Conservation (phyloP, 1,284 basidiomycete species). For the Naganishia cerealis region DNA sequence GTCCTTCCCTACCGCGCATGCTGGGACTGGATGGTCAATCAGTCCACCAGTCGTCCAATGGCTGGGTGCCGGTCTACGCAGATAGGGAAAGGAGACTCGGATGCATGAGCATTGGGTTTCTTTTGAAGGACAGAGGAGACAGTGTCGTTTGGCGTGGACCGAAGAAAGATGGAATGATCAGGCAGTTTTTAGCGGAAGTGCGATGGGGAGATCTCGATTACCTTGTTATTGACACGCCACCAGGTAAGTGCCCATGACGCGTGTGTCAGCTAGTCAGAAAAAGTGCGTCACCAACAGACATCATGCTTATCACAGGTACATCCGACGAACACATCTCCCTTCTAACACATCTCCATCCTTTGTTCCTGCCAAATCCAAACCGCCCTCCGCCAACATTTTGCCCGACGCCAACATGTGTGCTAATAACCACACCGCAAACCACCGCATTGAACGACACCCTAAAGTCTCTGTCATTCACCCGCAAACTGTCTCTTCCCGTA, state of each 20-base stretch:
- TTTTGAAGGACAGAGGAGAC: constrained; percentile 84
- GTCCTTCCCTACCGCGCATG: constrained; percentile 96
- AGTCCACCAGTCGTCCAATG: constrained; percentile 88
- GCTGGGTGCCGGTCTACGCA: constrained; percentile 97
- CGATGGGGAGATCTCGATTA: constrained; percentile 96
- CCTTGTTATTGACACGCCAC: constrained; percentile 94
- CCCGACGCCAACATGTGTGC: constrained; percentile 67
- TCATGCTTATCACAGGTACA: constrained; percentile 64
- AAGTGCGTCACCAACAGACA: neutral
- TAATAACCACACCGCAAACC: constrained; percentile 97
- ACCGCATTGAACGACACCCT: constrained; percentile 92
- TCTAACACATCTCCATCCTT: constrained; percentile 85
- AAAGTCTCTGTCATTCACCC: constrained; percentile 93
- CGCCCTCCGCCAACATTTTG: constrained; percentile 35
- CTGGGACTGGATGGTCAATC: constrained; percentile 75
- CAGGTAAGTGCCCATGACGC: constrained; percentile 63
- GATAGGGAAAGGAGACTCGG: constrained; percentile 73
- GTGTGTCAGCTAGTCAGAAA: neutral
- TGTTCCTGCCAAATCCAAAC: constrained; percentile 59
- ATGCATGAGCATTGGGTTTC: constrained; percentile 96
- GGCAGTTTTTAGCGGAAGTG: constrained; percentile 94
- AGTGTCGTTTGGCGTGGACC: constrained; percentile 97
- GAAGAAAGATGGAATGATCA: constrained; percentile 99
- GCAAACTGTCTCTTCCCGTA: constrained; percentile 80
- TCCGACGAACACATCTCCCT: constrained; percentile 97